Evolutionary conservation across 768 basidiomycete species (phyloP).

Genomic region (Tylopilus sp.): DNA sequence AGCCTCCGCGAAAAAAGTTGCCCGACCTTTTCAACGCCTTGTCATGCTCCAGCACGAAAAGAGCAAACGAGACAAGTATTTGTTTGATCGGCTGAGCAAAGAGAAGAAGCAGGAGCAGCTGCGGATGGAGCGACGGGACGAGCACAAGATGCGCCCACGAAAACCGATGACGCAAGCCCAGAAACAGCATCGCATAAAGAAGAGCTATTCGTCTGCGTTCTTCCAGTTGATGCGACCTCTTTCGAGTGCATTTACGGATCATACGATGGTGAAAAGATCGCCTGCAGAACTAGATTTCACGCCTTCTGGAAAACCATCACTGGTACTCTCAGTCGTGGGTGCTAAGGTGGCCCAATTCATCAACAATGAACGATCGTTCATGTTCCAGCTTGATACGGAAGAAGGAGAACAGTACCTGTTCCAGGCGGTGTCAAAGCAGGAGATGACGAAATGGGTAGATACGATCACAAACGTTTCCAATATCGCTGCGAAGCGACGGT

Average conservation of each 20-base stretch:
- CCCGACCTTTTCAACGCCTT: conserved; percentile 64
- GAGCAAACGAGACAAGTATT: conserved; percentile 68
- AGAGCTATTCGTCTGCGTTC: conserved; percentile 80
- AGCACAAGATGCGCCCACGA: conserved; percentile 62
- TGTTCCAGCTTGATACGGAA: conserved; percentile 80
- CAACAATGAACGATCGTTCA: conserved; percentile 80
- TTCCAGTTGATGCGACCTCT: conserved; percentile 87
- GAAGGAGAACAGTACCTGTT: conserved; percentile 83
- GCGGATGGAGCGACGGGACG: conserved; percentile 69
- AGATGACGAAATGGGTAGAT: conserved; percentile 77
- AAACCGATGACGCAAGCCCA: conserved; percentile 51
- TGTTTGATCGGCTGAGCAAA: conserved; percentile 66
- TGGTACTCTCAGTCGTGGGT: conserved; percentile 72
- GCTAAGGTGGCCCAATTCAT: conserved; percentile 67
- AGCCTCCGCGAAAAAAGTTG: conserved; percentile 48
- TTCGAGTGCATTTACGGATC: conserved; percentile 78
- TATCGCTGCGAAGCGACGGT: conserved; percentile 68
- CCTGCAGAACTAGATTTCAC: conserved; percentile 73
- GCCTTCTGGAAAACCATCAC: conserved; percentile 67
- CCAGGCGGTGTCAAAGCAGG: conserved; percentile 66
- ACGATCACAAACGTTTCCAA: conserved; percentile 69
- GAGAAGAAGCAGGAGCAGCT: conserved; percentile 77
- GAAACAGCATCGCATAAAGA: conserved; percentile 83
- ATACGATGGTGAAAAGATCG: conserved; percentile 52
- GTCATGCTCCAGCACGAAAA: conserved; percentile 74